phyloP scores from a whole-genome alignment of 176 grass and related monocot species.

The Oryza coarctata region DNA sequence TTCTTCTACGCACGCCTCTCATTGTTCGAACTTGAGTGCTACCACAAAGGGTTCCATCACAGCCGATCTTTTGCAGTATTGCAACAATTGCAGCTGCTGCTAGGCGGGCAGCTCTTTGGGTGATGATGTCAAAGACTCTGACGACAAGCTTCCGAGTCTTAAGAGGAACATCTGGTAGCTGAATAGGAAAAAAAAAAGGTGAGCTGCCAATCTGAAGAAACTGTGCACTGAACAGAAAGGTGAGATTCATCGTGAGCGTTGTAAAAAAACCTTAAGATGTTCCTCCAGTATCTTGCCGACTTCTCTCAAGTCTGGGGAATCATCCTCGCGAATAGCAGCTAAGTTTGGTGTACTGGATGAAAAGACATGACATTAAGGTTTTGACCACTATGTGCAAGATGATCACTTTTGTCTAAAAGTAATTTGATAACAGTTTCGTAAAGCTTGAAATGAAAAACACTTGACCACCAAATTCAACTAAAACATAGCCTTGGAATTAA shows the following conservation, averaged over 20 bases:
- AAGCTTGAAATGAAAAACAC: not conserved
- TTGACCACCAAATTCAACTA: not conserved
- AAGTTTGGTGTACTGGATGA: slow-evolving; percentile 62
- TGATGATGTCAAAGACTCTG: slow-evolving; percentile 62
- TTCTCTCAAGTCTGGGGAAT: slow-evolving; percentile 59
- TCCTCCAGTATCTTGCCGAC: slow-evolving; percentile 60
- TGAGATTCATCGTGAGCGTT: not conserved
- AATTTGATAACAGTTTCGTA: not conserved
- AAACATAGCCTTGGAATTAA: not conserved
- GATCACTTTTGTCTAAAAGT: not conserved
- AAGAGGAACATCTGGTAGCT: slow-evolving; percentile 60
- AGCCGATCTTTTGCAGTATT: slow-evolving; percentile 68
- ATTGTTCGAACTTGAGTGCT: slow-evolving; percentile 33
- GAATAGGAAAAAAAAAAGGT: not conserved
- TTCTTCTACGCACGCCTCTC: slow-evolving; percentile 39
- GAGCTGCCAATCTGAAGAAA: not conserved
- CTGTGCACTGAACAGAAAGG: not conserved
- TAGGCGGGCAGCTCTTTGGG: slow-evolving; percentile 67
- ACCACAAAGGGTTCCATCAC: slow-evolving; percentile 60
- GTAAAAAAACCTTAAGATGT: slow-evolving; percentile 53
- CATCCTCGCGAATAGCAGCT: slow-evolving; percentile 66
- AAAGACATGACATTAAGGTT: not conserved
- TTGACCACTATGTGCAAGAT: not conserved
- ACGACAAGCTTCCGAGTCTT: slow-evolving; percentile 64
- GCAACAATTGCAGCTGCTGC: slow-evolving; percentile 72